Conservation (phyloP, 1,284 basidiomycete genomes). For the Flammula alnicola region DNA sequence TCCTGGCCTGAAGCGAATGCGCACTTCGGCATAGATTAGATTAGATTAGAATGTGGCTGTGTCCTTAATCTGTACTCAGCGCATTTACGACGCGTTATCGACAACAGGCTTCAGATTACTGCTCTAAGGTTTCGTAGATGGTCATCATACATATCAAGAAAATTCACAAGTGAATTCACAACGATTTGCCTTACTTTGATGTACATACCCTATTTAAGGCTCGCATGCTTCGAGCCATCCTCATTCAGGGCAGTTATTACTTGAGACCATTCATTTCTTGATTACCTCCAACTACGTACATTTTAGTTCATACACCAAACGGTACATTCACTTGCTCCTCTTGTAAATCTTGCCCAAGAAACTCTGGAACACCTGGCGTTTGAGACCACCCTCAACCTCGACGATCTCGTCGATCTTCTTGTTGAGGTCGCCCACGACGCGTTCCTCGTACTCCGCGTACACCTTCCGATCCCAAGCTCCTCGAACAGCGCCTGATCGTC, state of each 20-base stretch:
- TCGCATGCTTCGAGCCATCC: too few species aligned
- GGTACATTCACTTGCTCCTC: conserved; percentile 67
- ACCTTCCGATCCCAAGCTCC: conserved; percentile 70
- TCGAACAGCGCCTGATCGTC: conserved; percentile 77
- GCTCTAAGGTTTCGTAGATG: too few species aligned
- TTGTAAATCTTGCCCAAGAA: conserved; percentile 94
- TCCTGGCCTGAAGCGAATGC: too few species aligned
- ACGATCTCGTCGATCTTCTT: conserved; percentile 73
- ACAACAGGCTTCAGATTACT: too few species aligned
- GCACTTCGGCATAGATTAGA: too few species aligned
- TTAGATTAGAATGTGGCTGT: too few species aligned
- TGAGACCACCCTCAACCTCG: conserved; percentile 65
- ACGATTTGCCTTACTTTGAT: too few species aligned
- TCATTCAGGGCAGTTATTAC: neutral
- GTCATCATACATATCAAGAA: too few species aligned
- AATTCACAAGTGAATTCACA: too few species aligned
- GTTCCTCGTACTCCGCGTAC: conserved; percentile 83
- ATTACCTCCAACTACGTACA: neutral
- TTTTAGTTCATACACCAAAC: neutral
- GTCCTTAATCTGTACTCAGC: too few species aligned
- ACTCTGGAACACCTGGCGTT: conserved; percentile 80
- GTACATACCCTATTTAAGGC: too few species aligned
- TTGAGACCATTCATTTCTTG: neutral
- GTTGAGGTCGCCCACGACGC: conserved; percentile 71
- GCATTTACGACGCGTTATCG: too few species aligned